These are phyloP conservation scores for Crithidia sp. DNA, from an alignment of 208 protist genomes.

Conservation along the genomic window DNA sequence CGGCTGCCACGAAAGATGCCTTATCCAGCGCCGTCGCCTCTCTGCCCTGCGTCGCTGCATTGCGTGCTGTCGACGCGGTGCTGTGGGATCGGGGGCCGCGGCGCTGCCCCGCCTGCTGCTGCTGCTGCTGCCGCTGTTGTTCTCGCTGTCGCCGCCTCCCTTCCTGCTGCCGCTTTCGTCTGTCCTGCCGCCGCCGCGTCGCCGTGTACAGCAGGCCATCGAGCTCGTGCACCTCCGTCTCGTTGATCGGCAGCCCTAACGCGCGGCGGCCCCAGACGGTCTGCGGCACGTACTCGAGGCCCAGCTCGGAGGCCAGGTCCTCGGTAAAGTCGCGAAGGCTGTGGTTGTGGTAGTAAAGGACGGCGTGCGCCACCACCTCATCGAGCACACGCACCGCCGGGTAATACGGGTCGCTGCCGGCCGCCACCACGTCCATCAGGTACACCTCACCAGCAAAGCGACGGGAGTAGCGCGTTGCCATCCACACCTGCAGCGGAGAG, in stretches of 20 bases:
- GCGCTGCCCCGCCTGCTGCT: not conserved
- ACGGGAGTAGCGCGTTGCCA: slow-evolving; percentile 67
- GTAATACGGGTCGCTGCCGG: slow-evolving; percentile 66
- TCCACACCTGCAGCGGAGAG: slow-evolving; percentile 79
- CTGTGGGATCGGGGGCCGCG: not conserved
- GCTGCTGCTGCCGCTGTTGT: not conserved
- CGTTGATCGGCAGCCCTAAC: slow-evolving; percentile 36
- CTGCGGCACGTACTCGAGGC: slow-evolving; percentile 65
- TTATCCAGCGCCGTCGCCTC: not conserved
- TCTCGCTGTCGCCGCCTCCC: slow-evolving; percentile 7
- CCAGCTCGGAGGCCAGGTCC: slow-evolving; percentile 61
- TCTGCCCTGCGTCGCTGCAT: not conserved
- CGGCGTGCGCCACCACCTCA: slow-evolving; percentile 84
- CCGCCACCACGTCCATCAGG: slow-evolving; percentile 72
- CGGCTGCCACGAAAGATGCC: not conserved
- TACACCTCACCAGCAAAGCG: slow-evolving; percentile 76
- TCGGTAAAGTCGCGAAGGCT: slow-evolving; percentile 79
- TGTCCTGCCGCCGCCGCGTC: slow-evolving; percentile 22
- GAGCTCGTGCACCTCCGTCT: slow-evolving; percentile 35
- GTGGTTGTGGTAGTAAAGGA: slow-evolving; percentile 82
- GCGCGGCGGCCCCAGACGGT: slow-evolving; percentile 52
- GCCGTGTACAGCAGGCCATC: slow-evolving; percentile 34
- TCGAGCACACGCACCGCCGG: slow-evolving; percentile 70
- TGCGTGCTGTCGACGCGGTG: not conserved
- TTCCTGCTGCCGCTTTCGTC: slow-evolving; percentile 17